Percentiles rank a stretch among this genome's conserved stretches.
Conservation (phyloP, 345 rosid species). For the Eucalyptus microcorys region DNA sequence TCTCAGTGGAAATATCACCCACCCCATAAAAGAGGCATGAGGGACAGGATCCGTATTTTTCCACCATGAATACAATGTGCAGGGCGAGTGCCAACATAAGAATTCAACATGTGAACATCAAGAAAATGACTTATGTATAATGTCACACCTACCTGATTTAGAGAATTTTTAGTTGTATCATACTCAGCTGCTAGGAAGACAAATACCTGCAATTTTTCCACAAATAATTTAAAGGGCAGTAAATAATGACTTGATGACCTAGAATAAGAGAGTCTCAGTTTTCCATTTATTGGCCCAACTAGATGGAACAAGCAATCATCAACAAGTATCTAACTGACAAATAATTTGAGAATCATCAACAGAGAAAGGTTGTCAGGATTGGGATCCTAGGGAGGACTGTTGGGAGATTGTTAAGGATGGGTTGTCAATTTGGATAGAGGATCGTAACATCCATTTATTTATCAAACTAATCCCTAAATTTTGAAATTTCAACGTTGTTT, state of each 20-base stretch:
- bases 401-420: neutral
- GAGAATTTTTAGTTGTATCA: slow-evolving; percentile 52
- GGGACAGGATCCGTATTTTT: neutral
- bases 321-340: neutral
- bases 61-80: neutral
- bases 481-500: neutral
- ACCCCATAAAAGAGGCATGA: neutral
- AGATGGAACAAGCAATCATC: neutral
- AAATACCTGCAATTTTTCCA: slow-evolving; percentile 43
- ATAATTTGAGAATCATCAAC: neutral
- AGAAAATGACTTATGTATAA: neutral
- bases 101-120: neutral
- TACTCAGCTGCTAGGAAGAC: slow-evolving; percentile 85
- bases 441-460: neutral
- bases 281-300: neutral
- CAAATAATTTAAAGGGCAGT: neutral
- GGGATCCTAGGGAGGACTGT: neutral
- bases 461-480: neutral
- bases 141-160: slow-evolving; percentile 64
- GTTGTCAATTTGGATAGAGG: neutral
- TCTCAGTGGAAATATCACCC: neutral
- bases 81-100: neutral
- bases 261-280: neutral
- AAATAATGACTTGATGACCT: neutral
- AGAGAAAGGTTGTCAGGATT: neutral